A percentile compares a stretch with the other conserved stretches of the same genome.
Evolutionary conservation across 805 yeast genomes (phyloP).

Genomic region (Saccharomycopsis olivae): DNA sequence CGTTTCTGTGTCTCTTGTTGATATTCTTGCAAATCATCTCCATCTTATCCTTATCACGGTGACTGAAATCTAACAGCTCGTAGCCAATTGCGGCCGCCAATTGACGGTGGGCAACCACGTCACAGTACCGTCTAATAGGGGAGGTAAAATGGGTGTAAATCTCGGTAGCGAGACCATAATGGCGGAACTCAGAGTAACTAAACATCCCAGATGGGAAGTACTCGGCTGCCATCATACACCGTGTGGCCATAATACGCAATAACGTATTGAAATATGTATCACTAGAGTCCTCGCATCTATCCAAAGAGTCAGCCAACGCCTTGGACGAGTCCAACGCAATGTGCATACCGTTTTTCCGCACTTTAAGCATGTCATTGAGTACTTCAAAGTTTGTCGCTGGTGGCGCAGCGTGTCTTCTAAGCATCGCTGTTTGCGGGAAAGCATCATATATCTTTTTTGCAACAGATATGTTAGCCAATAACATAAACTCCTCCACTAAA

Average conservation of each 20-base stretch:
- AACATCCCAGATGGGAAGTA: conserved; percentile 87
- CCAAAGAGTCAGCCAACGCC: conserved; percentile 88
- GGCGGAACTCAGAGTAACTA: conserved; percentile 85
- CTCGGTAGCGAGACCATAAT: conserved; percentile 95
- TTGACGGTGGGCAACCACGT: conserved; percentile 94
- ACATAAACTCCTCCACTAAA: conserved; percentile 95
- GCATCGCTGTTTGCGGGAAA: conserved; percentile 96
- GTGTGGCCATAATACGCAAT: conserved; percentile 90
- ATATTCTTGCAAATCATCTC: conserved; percentile 81
- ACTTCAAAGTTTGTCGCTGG: conserved; percentile 88
- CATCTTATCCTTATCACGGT: conserved; percentile 84
- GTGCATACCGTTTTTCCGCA: conserved; percentile 63
- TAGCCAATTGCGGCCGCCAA: conserved; percentile 97
- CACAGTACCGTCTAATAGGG: conserved; percentile 97
- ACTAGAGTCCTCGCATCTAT: conserved; percentile 67
- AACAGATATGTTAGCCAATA: conserved; percentile 92
- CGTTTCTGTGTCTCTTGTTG: conserved; percentile 90
- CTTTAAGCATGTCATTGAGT: conserved; percentile 79
- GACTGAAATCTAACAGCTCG: conserved; percentile 70
- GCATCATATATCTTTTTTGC: conserved; percentile 88
- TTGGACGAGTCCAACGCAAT: conserved; percentile 78
- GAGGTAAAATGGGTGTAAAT: conserved; percentile 98
- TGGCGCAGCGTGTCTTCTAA: conserved; percentile 97
- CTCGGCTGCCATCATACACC: conserved; percentile 99
- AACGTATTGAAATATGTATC: conserved; percentile 92